phyloP scores from a whole-genome alignment of 257 asterid genomes.

The Solanum tacnaense region DNA sequence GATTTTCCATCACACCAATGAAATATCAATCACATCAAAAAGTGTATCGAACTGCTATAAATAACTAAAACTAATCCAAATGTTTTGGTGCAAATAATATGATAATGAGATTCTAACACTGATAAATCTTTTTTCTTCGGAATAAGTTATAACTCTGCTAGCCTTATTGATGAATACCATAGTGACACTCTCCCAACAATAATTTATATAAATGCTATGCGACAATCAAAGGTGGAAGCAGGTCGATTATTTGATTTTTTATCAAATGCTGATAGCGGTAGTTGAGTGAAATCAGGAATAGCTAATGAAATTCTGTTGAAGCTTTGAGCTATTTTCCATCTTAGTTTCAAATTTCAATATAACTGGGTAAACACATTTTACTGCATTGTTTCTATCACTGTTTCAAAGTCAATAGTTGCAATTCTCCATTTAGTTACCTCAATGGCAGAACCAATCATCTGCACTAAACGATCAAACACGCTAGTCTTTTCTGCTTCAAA shows the following conservation, averaged over 20 bases:
- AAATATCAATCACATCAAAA: neutral
- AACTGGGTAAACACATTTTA: neutral
- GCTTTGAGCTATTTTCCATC: neutral
- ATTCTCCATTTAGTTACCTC: neutral
- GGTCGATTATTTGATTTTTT: neutral
- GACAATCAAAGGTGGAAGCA: neutral
- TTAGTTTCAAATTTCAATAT: neutral
- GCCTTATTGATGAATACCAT: neutral
- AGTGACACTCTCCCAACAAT: neutral
- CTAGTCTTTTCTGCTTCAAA: slow-evolving; percentile 98
- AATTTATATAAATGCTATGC: neutral
- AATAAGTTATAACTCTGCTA: neutral
- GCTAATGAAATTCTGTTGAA: neutral
- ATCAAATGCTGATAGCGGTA: neutral
- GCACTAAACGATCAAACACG: slow-evolving; percentile 94
- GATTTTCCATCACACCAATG: neutral
- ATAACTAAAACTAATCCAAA: neutral
- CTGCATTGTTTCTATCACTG: neutral
- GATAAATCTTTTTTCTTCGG: neutral
- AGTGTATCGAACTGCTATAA: neutral
- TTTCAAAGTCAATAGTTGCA: neutral
- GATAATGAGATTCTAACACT: neutral
- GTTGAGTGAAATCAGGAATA: neutral
- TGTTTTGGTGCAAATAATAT: neutral
- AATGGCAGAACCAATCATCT: slow-evolving; percentile 88